These are phyloP conservation scores for Inga oerstediana DNA, from an alignment of 306 rosid species.

Conservation along the genomic window DNA sequence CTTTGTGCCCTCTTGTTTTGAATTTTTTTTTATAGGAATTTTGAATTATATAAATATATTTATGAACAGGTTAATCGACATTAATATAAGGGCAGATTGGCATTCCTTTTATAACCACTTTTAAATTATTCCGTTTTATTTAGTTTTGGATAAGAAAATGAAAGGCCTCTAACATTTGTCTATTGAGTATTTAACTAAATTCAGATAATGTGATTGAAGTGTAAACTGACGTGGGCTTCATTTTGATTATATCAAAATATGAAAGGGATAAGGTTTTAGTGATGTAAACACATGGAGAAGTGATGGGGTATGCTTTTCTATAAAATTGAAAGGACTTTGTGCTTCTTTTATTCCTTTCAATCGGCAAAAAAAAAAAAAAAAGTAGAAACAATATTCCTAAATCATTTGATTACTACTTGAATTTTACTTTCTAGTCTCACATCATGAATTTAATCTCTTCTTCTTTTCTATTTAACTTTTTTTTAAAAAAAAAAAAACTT, in stretches of 20 bases:
- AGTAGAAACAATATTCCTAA: too few relatives aligned
- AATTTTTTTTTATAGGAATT: too few relatives aligned
- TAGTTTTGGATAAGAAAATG: not conserved
- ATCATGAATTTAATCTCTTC: not conserved
- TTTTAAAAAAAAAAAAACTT: not conserved
- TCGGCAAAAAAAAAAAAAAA: too few relatives aligned
- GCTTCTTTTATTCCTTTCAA: not conserved
- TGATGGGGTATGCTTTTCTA: not conserved
- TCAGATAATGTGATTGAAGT: not conserved
- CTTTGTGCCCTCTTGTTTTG: not conserved
- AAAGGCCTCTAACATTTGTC: not conserved
- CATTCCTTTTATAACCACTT: too few relatives aligned
- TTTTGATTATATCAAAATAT: not conserved
- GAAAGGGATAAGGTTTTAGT: not conserved
- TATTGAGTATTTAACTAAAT: not conserved
- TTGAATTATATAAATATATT: too few relatives aligned
- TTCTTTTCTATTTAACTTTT: not conserved
- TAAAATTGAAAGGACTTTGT: not conserved
- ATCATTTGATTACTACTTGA: not conserved
- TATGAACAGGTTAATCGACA: too few relatives aligned
- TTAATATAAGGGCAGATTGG: too few relatives aligned
- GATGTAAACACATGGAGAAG: not conserved
- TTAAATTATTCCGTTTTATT: not conserved
- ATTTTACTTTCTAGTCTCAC: not conserved
- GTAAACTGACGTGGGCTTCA: too few relatives aligned